Percentiles rank a stretch among this genome's conserved stretches.
Conservation (phyloP, 352 stramenopile species). For the Globisporangium takayamanum region DNA sequence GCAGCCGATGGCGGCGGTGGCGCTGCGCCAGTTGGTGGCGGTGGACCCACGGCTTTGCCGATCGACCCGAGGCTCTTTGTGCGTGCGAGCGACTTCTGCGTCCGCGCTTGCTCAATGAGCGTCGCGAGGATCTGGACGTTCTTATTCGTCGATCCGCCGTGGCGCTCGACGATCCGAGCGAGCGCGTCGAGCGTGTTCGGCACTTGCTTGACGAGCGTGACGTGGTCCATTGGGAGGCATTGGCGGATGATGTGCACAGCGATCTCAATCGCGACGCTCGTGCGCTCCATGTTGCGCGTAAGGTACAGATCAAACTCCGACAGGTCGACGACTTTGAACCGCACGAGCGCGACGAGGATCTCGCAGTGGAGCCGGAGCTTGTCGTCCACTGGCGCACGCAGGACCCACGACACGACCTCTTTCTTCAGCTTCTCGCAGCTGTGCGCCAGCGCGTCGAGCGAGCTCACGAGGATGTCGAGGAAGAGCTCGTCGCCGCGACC, state of each 20-base stretch:
- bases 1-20: conserved; percentile 5
- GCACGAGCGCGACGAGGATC: conserved; percentile 93
- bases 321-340: conserved; percentile 92
- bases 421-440: conserved; percentile 91
- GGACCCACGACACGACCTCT: conserved; percentile 92
- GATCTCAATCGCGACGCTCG: conserved; percentile 95
- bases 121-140: conserved; percentile 81
- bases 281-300: conserved; percentile 92
- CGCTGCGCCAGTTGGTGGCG: conserved; percentile 6
- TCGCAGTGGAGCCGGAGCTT: conserved; percentile 96
- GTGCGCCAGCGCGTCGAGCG: conserved; percentile 91
- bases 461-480: conserved; percentile 92
- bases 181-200: conserved; percentile 92
- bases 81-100: conserved; percentile 30
- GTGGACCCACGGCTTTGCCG: conserved; percentile 27
- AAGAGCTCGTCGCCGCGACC: conserved; percentile 89
- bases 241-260: conserved; percentile 93
- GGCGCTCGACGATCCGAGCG: conserved; percentile 74
- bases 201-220: conserved; percentile 86
- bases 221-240: conserved; percentile 90
- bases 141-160: conserved; percentile 72
- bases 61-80: conserved; percentile 57
- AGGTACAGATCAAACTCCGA: conserved; percentile 94
- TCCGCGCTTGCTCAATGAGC: conserved; percentile 71
- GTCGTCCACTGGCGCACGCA: conserved; percentile 90